Percentiles rank a stretch among this genome's conserved stretches.
phyloP scores from a whole-genome alignment of 2,329 filamentous ascomycete species.

The Metarhizium rileyi region DNA sequence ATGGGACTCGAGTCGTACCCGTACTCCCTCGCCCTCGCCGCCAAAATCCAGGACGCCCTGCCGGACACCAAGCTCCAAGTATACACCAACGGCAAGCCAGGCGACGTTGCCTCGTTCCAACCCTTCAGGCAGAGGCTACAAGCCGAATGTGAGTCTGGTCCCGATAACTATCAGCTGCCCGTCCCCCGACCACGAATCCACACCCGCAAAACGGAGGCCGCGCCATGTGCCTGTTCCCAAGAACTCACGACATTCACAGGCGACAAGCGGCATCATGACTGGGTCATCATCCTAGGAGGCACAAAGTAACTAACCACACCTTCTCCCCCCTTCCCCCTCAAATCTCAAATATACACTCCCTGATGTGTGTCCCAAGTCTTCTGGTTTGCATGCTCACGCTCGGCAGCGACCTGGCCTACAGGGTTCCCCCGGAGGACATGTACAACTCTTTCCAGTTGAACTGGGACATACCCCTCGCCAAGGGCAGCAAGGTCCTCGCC shows the following conservation, averaged over 20 bases:
- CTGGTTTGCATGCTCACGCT: not conserved
- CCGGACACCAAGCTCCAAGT: conserved; percentile 32
- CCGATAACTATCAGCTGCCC: too few species aligned
- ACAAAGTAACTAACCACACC: conserved; percentile 48
- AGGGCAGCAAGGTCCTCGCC: conserved; percentile 47
- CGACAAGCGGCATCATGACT: conserved; percentile 36
- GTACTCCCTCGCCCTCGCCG: conserved; percentile 40
- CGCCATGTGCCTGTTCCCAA: not conserved
- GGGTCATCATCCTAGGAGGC: conserved; percentile 53
- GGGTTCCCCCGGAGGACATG: conserved; percentile 29
- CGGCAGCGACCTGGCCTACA: conserved; percentile 39
- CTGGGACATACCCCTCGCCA: conserved; percentile 40
- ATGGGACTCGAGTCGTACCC: conserved; percentile 37
- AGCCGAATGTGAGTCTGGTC: conserved; percentile 28
- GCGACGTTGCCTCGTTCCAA: conserved; percentile 35
- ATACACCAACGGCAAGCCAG: conserved; percentile 39
- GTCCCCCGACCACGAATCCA: too few species aligned
- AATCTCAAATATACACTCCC: too few species aligned
- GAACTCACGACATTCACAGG: conserved; percentile 9
- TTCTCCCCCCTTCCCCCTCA: not conserved
- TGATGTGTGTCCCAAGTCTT: not conserved
- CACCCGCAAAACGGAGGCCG: not conserved
- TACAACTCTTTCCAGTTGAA: conserved; percentile 36
- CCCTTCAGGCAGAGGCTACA: conserved; percentile 22
- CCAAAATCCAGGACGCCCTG: conserved; percentile 36